Conservation (phyloP, 2,329 filamentous ascomycete genomes). For the Aspergillus intermedius region DNA sequence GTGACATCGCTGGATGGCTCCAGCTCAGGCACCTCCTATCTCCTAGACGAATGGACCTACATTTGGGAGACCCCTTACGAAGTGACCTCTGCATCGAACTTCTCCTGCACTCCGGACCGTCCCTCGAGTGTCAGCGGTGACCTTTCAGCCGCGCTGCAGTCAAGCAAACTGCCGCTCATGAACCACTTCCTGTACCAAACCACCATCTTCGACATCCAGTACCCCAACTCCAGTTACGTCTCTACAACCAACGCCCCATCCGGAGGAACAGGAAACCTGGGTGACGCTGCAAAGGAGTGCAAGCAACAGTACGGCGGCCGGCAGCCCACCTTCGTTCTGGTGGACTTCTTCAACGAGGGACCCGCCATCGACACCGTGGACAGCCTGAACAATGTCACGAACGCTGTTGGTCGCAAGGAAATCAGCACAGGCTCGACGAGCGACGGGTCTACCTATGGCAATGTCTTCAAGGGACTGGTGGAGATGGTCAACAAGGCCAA, state of each 20-base stretch:
- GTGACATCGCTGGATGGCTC: conserved; percentile 47
- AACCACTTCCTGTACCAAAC: conserved; percentile 72
- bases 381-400: conserved; percentile 53
- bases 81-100: conserved; percentile 55
- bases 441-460: conserved; percentile 23
- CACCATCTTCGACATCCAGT: conserved; percentile 49
- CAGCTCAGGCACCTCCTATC: conserved; percentile 34
- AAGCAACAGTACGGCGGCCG: conserved; percentile 53
- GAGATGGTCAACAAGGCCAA: conserved; percentile 32
- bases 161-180: conserved; percentile 61
- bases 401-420: conserved; percentile 38
- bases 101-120: conserved; percentile 66
- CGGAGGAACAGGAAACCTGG: conserved; percentile 49
- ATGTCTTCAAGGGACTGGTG: conserved; percentile 33
- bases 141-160: conserved; percentile 45
- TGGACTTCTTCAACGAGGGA: conserved; percentile 73
- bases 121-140: conserved; percentile 50
- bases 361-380: conserved; percentile 65
- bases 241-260: conserved; percentile 59
- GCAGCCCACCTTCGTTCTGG: conserved; percentile 65
- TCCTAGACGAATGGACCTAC: conserved; percentile 39
- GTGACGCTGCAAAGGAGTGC: conserved; percentile 47
- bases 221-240: conserved; percentile 57
- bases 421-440: conserved; percentile 19
- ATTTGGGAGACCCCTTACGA: conserved; percentile 69